phyloP scores from a whole-genome alignment of 2,329 filamentous ascomycete species.

The Aspergillus brunneoviolaceus region DNA sequence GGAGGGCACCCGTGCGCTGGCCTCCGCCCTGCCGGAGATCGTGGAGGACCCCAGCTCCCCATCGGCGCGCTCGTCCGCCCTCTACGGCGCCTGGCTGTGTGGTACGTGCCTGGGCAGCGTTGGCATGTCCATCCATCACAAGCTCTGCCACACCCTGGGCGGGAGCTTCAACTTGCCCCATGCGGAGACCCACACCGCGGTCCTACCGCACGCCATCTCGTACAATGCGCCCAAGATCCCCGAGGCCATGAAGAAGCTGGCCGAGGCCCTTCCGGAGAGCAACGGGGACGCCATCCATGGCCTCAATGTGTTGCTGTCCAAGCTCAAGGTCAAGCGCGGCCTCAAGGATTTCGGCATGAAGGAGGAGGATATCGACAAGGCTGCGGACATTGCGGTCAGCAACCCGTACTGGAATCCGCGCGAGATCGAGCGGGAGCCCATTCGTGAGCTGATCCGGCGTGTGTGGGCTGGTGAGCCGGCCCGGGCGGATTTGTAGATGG shows the following conservation, averaged over 20 bases:
- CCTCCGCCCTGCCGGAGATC: constrained; percentile 55
- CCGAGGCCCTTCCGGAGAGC: constrained; percentile 55
- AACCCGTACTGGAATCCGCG: constrained; percentile 63
- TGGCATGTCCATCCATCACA: constrained; percentile 66
- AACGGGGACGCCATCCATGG: constrained; percentile 60
- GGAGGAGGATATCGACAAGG: constrained; percentile 61
- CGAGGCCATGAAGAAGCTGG: constrained; percentile 54
- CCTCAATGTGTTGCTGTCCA: constrained; percentile 56
- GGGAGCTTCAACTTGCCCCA: constrained; percentile 65
- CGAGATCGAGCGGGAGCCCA: constrained; percentile 50
- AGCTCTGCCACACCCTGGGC: constrained; percentile 65
- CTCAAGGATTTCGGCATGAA: constrained; percentile 59
- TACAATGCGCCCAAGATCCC: constrained; percentile 61
- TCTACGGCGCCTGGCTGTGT: constrained; percentile 66
- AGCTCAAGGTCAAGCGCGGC: constrained; percentile 54
- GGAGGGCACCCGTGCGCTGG: constrained; percentile 57
- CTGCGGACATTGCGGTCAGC: constrained; percentile 57
- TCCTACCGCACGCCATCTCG: constrained; percentile 62
- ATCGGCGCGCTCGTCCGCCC: constrained; percentile 53
- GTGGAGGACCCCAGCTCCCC: constrained; percentile 46
- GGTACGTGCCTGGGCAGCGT: constrained; percentile 60
- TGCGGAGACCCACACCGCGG: constrained; percentile 63
- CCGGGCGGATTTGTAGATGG: constrained; percentile 49
- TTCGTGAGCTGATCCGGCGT: constrained; percentile 58
- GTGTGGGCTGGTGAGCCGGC: constrained; percentile 63